Evolutionary conservation across 768 basidiomycete species (phyloP), one percentile per base, ranked within the genome.

Genomic region (Hygrophorus russula): DNA sequence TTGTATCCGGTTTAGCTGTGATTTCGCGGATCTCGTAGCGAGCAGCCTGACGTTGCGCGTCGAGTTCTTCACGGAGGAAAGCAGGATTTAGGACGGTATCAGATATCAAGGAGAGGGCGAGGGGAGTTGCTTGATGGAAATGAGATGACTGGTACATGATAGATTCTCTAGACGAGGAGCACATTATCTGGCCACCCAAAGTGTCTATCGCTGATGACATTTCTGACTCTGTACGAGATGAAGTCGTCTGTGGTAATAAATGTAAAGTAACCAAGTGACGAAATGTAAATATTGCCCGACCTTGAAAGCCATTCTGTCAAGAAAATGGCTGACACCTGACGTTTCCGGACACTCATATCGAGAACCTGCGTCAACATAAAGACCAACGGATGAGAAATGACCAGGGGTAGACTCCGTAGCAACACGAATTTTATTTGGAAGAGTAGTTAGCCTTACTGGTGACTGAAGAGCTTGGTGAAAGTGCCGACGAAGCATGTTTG

Each of bases 121-220:
- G 69, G 1, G 86, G 78, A 2, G 92, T 88, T 32, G 78, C 79
- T 48, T 78, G 68, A 51, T 90, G 80, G 56, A 92, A 93, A 59
- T 94, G 85, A 31, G 91, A 89, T 9, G 94, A 94, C 63, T 98
- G 96, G 59, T 98, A 99, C 85, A 96, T 89, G 56, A 97, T 91
- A 15, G 89, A 76, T 60, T 99, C 96, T 36, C 96, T 73, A 2
- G 90, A 83, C 13, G 90, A 87, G 13, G 90, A 82, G 56, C 86
- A 91, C 61, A 84, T 71, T 46, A 98, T 91, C 64, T 94, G 90
- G 12, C 91, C 90, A 32, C 94, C 93, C 28, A 94, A 71, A 2
- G 72, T 71, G 57, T 90, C 81, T 54, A 94, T 82, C 31, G 83
- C 82, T 2, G 67, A 66, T 3, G 81, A 74, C 83, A 97, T 93